Evolutionary conservation across 2,329 filamentous ascomycete genomes (phyloP), one percentile per base, ranked within the genome.

Genomic region (Talaromyces sp.): DNA sequence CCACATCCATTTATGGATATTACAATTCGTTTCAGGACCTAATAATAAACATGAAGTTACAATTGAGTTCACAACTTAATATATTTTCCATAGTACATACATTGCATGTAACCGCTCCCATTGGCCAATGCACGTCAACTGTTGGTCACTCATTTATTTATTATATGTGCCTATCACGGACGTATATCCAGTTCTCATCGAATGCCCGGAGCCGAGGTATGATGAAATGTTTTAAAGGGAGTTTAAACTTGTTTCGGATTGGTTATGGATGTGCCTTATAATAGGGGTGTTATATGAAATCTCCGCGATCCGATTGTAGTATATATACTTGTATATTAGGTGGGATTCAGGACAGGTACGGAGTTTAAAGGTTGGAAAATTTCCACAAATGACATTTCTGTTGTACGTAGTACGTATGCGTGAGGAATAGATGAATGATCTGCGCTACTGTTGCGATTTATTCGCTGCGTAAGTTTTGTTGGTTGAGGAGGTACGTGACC

Each of bases 151-250:
- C 15, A 15, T 27, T 54, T 17, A 54, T 54, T 54, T 31, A 47
- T 17, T 38, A 36, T 22, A 22, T 34, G n/a, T 19, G 36, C 53
- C 53, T 38, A 56, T 56, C 53, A 54, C 51, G 31, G 53, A 56
- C 53, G 29, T 56, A 36, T 36, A 25, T 56, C 31, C 53, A 56
- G 13, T 56, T 36, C 5, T 6, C 29, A 25, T 25, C 31, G 10
- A 36, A 38, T n/a, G n/a, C n/a, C n/a, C n/a, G n/a, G n/a, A 34
- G 51, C 51, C 51, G 51, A 54, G 51, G 51, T 22, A 56, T n/a
- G 13, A 19, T 43, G 6, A 29, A 53, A 31, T 29, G 6, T 29
- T 53, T 31, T 6, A 17, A 53, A 31, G 49, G 45, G 45, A 27
- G 22, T 27, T 13, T 17, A 29, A 31, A 53, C 49, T 53, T n/a